A percentile compares a stretch with the other conserved stretches of the same genome.
Evolutionary conservation across 2,329 filamentous ascomycete genomes (phyloP).

Genomic region (Verticillium isaacii): DNA sequence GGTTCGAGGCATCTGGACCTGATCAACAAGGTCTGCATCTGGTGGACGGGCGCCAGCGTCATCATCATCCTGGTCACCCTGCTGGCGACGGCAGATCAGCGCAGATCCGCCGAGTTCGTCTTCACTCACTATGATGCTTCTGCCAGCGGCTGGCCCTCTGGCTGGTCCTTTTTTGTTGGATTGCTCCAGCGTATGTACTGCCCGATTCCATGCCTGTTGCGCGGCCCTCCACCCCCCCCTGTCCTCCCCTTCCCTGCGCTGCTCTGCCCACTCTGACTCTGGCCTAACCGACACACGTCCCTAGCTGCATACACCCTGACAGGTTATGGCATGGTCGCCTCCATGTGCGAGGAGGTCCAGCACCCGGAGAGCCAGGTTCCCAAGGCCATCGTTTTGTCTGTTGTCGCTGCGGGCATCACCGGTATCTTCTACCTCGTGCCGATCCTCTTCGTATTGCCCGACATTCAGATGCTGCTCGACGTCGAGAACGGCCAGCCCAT

Average conservation of each 20-base stretch:
- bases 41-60: conserved; percentile 63
- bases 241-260: background rate
- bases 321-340: conserved; percentile 66
- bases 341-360: conserved; percentile 71
- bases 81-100: conserved; percentile 54
- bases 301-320: conserved; percentile 54
- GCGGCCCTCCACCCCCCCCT: background rate
- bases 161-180: conserved; percentile 71
- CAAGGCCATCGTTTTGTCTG: conserved; percentile 65
- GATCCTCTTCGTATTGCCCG: conserved; percentile 70
- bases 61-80: conserved; percentile 45
- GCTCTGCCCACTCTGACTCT: background rate
- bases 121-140: conserved; percentile 66
- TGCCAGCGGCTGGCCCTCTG: conserved; percentile 59
- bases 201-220: background rate
- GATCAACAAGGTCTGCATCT: conserved; percentile 70
- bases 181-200: conserved; percentile 45
- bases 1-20: conserved; percentile 54
- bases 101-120: conserved; percentile 57
- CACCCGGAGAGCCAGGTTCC: conserved; percentile 65
- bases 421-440: conserved; percentile 66
- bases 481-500: conserved; percentile 73
- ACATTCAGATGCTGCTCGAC: conserved; percentile 56
- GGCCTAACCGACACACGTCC: background rate
- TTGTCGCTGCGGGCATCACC: conserved; percentile 61